Conservation (phyloP, 495 filamentous ascomycete genomes). For the Neurospora hispaniola region DNA sequence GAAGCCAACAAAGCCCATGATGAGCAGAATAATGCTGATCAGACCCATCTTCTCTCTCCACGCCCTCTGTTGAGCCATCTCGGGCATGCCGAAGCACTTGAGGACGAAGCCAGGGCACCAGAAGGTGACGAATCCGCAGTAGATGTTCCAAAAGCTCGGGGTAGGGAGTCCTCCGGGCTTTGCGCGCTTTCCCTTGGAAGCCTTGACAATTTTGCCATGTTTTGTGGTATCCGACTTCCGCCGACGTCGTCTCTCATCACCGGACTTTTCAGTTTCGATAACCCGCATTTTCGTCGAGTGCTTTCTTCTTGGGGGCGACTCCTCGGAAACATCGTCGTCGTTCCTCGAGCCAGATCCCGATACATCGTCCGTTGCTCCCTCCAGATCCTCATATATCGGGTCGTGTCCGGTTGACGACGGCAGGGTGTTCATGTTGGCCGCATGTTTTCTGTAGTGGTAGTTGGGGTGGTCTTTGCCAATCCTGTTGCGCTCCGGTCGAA, state of each 20-base stretch:
- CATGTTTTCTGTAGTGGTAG: constrained; percentile 88
- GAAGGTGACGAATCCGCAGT: constrained; percentile 88
- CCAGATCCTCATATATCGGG: constrained; percentile 63
- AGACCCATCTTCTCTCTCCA: constrained; percentile 99
- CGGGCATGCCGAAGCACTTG: constrained; percentile 75
- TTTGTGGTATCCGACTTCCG: constrained; percentile 24
- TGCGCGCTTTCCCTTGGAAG: constrained; percentile 45
- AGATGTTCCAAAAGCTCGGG: constrained; percentile 87
- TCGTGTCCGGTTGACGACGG: constrained; percentile 90
- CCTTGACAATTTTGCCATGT: constrained; percentile 41
- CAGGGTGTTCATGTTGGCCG: constrained; percentile 73
- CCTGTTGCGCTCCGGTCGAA: constrained; percentile 76
- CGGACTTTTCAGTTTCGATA: constrained; percentile 28
- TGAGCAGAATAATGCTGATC: constrained; percentile 81
- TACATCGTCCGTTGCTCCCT: constrained; percentile 31
- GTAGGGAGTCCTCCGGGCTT: constrained; percentile 58
- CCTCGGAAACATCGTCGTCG: constrained; percentile 28
- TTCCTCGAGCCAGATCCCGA: constrained; percentile 29
- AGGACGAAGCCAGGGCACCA: constrained; percentile 85
- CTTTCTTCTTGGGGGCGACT: constrained; percentile 25
- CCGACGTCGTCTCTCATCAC: constrained; percentile 12
- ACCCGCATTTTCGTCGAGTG: constrained; percentile 13
- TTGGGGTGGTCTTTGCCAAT: constrained; percentile 81
- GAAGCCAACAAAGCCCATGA: constrained; percentile 86
- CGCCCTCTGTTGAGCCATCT: constrained; percentile 79